Conservation (phyloP, 106 monocot species). For the Dendrobium nobile region DNA sequence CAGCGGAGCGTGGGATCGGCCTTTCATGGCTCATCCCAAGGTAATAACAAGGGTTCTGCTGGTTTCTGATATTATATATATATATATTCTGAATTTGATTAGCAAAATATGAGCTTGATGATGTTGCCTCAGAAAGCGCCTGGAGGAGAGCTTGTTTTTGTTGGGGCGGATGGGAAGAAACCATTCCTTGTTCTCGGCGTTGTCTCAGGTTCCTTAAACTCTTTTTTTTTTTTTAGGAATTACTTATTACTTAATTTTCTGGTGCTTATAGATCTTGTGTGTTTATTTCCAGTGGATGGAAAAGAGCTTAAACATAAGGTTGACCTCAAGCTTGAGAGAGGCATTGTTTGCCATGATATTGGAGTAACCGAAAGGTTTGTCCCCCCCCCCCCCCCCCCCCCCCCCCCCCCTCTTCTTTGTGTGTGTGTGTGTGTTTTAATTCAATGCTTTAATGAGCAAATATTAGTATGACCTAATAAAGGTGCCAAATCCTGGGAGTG, state of each 20-base stretch:
- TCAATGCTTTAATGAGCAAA: neutral
- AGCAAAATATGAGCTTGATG: neutral
- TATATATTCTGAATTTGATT: neutral
- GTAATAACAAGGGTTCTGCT: neutral
- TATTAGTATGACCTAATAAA: neutral
- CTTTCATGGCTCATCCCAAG: slow-evolving; percentile 56
- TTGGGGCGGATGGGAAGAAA: slow-evolving; percentile 28
- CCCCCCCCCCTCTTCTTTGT: too few relatives aligned
- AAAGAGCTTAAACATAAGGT: slow-evolving; percentile 38
- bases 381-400: too few relatives aligned
- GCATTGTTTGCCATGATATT: slow-evolving; percentile 46
- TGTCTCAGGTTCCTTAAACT: slow-evolving; percentile 30
- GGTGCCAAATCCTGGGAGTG: neutral
- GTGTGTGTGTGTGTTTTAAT: neutral
- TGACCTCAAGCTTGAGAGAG: slow-evolving; percentile 38
- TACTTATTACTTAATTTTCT: neutral
- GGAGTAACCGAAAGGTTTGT: slow-evolving; percentile 47
- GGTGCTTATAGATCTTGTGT: neutral
- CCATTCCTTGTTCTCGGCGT: slow-evolving; percentile 50
- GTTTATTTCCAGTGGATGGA: slow-evolving; percentile 40
- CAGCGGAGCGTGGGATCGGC: slow-evolving; percentile 34
- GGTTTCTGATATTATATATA: neutral
- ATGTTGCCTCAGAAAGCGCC: slow-evolving; percentile 28
- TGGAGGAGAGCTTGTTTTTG: slow-evolving; percentile 52
- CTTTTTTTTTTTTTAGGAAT: neutral